phyloP scores from a whole-genome alignment of 164 flowering plant genomes.

The Sedum album region DNA sequence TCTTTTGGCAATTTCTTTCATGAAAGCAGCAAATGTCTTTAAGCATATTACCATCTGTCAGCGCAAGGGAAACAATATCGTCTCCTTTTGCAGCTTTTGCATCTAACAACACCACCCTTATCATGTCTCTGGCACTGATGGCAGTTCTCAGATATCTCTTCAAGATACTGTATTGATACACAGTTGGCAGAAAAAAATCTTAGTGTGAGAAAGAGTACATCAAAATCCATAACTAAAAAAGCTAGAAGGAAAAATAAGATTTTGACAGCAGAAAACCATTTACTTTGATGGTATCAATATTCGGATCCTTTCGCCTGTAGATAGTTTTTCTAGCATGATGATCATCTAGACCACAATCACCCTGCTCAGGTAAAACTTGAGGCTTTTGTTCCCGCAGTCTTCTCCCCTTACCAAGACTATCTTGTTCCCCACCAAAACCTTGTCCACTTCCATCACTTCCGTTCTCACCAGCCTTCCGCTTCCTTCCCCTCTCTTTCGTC shows the following conservation, averaged over 20 bases:
- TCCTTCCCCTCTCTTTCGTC: background rate
- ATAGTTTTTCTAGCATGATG: background rate
- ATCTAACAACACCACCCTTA: constrained; percentile 19
- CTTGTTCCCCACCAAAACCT: background rate
- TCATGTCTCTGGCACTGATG: constrained; percentile 28
- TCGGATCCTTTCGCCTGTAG: background rate
- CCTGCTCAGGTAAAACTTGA: background rate
- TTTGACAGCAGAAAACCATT: background rate
- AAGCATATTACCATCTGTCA: constrained; percentile 13
- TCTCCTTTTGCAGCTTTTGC: constrained; percentile 15
- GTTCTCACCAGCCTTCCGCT: background rate
- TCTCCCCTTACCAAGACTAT: background rate
- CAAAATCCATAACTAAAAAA: background rate
- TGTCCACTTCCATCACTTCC: background rate
- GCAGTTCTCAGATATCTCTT: constrained; percentile 13
- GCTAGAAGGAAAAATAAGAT: background rate
- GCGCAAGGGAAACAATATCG: constrained; percentile 23
- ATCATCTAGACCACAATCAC: background rate
- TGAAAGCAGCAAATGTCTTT: background rate
- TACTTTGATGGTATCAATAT: background rate
- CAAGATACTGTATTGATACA: constrained; percentile 2
- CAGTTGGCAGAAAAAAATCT: background rate
- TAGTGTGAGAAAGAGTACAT: background rate
- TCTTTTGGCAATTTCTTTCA: no score
- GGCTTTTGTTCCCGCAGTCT: background rate